Conservation (phyloP, 805 yeast species). For the Candida silvicultrix region DNA sequence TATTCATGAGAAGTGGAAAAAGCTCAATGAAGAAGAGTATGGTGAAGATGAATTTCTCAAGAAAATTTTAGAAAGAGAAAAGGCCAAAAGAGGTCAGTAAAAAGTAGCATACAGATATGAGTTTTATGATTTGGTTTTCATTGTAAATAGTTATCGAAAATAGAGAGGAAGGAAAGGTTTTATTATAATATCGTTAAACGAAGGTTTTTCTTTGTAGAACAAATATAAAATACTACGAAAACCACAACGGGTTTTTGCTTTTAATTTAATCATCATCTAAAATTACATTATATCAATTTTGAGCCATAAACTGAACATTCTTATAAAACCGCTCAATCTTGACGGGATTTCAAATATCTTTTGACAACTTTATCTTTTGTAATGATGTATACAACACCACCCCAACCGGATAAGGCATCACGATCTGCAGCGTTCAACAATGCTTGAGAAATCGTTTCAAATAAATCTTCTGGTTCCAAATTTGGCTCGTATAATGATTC, state of each 20-base stretch:
- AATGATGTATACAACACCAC: conserved; percentile 88
- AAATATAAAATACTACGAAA: too few relatives aligned
- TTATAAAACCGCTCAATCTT: conserved; percentile 55
- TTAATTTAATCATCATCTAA: background rate
- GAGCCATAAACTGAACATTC: background rate
- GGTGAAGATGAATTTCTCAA: conserved; percentile 70
- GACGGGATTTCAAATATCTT: conserved; percentile 87
- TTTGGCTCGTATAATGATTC: conserved; percentile 93
- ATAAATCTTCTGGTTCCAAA: conserved; percentile 89
- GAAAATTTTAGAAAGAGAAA: conserved; percentile 53
- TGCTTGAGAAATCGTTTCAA: conserved; percentile 93
- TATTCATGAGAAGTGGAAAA: conserved; percentile 53
- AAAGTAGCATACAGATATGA: background rate
- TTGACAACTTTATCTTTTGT: conserved; percentile 88
- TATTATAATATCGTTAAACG: background rate
- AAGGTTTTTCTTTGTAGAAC: too few relatives aligned
- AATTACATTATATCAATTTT: background rate
- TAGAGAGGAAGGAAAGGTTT: background rate
- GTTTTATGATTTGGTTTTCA: background rate
- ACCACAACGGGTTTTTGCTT: too few relatives aligned
- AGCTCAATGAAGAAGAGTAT: conserved; percentile 67
- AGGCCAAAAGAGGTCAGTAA: conserved; percentile 26
- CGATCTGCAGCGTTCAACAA: conserved; percentile 92
- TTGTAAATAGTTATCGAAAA: background rate
- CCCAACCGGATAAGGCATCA: conserved; percentile 98